Evolutionary conservation across 257 asterid species (phyloP).

Genomic region (Cruciata laevipes): DNA sequence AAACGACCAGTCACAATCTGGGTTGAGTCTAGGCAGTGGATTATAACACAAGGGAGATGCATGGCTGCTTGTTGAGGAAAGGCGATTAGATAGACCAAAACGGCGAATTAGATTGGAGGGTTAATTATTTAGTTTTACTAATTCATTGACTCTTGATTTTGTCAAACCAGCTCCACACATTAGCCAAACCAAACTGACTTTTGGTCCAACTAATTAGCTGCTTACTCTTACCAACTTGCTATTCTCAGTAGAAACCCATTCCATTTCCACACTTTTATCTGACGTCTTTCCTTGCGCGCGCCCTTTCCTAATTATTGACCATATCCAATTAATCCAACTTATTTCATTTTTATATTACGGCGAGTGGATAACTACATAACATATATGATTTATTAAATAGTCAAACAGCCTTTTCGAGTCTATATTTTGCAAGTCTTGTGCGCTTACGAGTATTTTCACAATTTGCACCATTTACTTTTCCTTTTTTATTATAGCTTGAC

Average conservation of each 20-base stretch:
- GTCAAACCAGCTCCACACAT: background rate
- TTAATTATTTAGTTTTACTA: background rate
- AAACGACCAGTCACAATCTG: background rate
- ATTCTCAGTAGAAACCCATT: background rate
- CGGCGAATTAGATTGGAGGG: background rate
- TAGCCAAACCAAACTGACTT: background rate
- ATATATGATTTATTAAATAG: background rate
- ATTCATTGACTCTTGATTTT: background rate
- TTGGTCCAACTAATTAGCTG: background rate
- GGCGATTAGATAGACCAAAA: slow-evolving; percentile 1
- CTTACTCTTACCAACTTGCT: background rate
- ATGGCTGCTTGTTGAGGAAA: background rate
- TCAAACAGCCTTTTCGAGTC: background rate
- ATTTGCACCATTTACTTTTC: background rate
- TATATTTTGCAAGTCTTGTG: background rate
- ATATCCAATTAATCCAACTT: slow-evolving; percentile 6
- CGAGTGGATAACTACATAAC: background rate
- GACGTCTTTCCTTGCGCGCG: background rate
- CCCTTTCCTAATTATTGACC: background rate
- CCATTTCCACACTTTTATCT: background rate
- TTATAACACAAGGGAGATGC: slow-evolving; percentile 1
- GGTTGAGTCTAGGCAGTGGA: background rate
- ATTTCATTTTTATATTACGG: no score
- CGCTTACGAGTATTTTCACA: background rate
- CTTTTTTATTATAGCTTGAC: background rate